Evolutionary conservation across 2,329 filamentous ascomycete species (phyloP), one percentile per base, ranked within the genome.

Genomic region (Huntiella moniliformis): DNA sequence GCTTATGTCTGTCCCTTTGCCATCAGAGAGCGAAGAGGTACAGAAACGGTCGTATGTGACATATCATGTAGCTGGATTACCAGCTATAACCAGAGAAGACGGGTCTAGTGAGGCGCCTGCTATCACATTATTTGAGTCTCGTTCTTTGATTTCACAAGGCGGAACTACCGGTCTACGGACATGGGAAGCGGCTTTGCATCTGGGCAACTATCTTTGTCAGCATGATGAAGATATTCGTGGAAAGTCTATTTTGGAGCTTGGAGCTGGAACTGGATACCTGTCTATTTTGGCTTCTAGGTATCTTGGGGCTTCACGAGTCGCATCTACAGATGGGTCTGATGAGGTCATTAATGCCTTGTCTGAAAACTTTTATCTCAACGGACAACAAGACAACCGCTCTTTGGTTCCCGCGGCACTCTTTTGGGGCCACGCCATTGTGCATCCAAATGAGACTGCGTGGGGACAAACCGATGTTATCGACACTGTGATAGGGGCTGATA

Each of bases 91-190:
- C 5, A 3, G 10, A 4, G 8, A 6, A 8, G 31, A n/a, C 17
- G 5, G 16, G 35, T 18, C 28, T 12, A 39, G 38, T 11, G 22
- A 28, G 11, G 11, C 34, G 31, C 43, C 22, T 41, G 44, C 52
- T 22, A 69, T 86, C 47, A 80, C 75, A 1, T 63, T 86, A 1
- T 67, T 82, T 11, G 82, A 87, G 60, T 76, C 77, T 31, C 72
- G 75, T 2, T 70, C 70, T 28, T 67, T 87, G 22, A 73, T 88
- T 41, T 75, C 80, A 1, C 77, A 77, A 2, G 69, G 68, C 0
- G 80, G 81, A 1, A 86, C 80, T 1, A 88, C 82, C 0, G 82
- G 82, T 1, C 67, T 82, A 17, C 71, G 82, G 32, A 88, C 83
- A 0, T 91, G 82, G 83, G 83, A 88, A 58, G 82, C 82, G 1